These are phyloP conservation scores for Closterium sp. DNA, from an alignment of 139 green algal species.

Conservation along the genomic window DNA sequence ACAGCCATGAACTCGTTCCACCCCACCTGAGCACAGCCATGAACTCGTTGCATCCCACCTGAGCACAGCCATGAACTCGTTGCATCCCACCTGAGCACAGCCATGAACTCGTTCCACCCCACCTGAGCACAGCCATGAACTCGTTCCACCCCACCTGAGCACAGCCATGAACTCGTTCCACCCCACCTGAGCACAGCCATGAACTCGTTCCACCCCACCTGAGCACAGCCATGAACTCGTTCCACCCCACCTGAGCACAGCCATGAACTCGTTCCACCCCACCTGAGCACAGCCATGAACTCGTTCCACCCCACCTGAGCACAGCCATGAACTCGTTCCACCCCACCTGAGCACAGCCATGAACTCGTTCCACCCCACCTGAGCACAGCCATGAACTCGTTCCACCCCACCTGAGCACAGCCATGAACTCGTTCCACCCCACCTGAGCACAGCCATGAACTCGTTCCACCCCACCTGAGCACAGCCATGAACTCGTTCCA, in stretches of 20 bases:
- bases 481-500: constrained; percentile 79
- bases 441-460: constrained; percentile 60
- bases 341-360: constrained; percentile 64
- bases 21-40: constrained; percentile 64
- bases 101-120: constrained; percentile 84
- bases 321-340: constrained; percentile 79
- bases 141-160: constrained; percentile 86
- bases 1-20: constrained; percentile 79
- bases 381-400: constrained; percentile 69
- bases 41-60: constrained; percentile 92
- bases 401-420: constrained; percentile 74
- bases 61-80: too few relatives aligned
- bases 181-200: constrained; percentile 64
- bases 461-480: constrained; percentile 86
- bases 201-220: constrained; percentile 89
- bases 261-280: constrained; percentile 84
- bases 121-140: constrained; percentile 60
- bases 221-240: constrained; percentile 69
- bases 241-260: constrained; percentile 74
- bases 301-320: constrained; percentile 86
- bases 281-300: constrained; percentile 60
- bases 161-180: constrained; percentile 79
- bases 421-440: constrained; percentile 84
- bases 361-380: constrained; percentile 89
- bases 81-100: constrained; percentile 40